Evolutionary conservation across 495 filamentous ascomycete species (phyloP).

Genomic region (Cryomyces minteri): DNA sequence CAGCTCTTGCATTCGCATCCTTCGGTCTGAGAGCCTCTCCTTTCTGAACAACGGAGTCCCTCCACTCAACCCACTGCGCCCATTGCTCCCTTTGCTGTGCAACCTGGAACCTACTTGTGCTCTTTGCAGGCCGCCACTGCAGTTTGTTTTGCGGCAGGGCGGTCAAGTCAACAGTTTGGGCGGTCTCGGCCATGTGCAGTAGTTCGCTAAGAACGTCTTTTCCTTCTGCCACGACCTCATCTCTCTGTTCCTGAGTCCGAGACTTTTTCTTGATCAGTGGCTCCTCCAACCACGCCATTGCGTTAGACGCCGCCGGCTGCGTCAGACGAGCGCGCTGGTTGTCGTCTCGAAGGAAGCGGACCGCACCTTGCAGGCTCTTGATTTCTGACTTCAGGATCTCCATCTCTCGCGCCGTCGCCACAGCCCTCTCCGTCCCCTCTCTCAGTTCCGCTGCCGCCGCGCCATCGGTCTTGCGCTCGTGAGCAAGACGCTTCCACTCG

Average conservation of each 20-base stretch:
- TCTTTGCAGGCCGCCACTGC: conserved; percentile 39
- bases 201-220: conserved; percentile 53
- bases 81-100: too few relatives aligned
- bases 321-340: conserved; percentile 44
- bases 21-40: too few relatives aligned
- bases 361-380: conserved; percentile 46
- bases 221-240: conserved; percentile 44
- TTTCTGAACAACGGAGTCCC: too few relatives aligned
- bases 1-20: too few relatives aligned
- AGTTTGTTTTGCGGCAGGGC: conserved; percentile 26
- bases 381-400: conserved; percentile 55
- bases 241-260: conserved; percentile 33
- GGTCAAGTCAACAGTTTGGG: conserved; percentile 14
- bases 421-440: conserved; percentile 27
- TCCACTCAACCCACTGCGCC: too few relatives aligned
- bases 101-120: too few relatives aligned
- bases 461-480: conserved; percentile 34
- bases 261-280: conserved; percentile 35
- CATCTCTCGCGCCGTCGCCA: conserved; percentile 58
- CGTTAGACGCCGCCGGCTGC: conserved; percentile 19
- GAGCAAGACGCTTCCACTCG: conserved; percentile 57
- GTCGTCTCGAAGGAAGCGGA: conserved; percentile 64
- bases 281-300: conserved; percentile 43
- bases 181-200: conserved; percentile 39
- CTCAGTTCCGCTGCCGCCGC: conserved; percentile 24